Evolutionary conservation across 768 basidiomycete genomes (phyloP), one percentile per base, ranked within the genome.

Genomic region (Exidia glandulosa): DNA sequence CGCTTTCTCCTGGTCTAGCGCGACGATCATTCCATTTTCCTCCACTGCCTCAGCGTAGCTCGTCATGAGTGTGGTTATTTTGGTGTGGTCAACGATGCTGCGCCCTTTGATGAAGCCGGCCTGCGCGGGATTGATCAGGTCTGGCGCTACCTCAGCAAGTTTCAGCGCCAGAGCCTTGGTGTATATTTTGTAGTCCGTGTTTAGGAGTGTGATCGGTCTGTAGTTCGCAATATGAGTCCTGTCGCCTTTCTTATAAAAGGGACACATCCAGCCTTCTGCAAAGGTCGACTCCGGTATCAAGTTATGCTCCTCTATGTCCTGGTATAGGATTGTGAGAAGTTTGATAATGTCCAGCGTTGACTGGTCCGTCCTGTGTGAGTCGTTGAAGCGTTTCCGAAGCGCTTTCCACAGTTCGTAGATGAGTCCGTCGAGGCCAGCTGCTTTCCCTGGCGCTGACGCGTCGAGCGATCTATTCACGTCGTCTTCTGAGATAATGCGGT

Each of bases 1-100:
- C 29, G 60, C 60, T 50, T 61, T 61, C 34, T 59, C 62, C 62
- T 63, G 62, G 56, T 63, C 62, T 0, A 63, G 62, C 5, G 62
- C 60, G 2, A 63, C 25, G n/a, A 61, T 57, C 9, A 31, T 30
- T 3, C 63, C 61, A 16, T 62, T 47, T 59, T 41, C 16, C n/a
- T 59, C 33, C 0, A 12, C 45, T 2, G 29, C 36, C 12, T 63
- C 58, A 23, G 57, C 63, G 14, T 36, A 48, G n/a, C 63, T 56
- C 19, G 32, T 56, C 2, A 62, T 57, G 1, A 41, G 19, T n/a
- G 52, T 52, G 7, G 41, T 56, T 31, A 63, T 57, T 29, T 63
- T 59, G 2, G 60, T 57, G 16, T 63, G 62, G 52, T 63, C 60
- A 1, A 58, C 36, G 29, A 63, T 63, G 45, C 60, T 61, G 55